Evolutionary conservation across 805 yeast genomes (phyloP).

Genomic region (Metschnikowia lochheadii): DNA sequence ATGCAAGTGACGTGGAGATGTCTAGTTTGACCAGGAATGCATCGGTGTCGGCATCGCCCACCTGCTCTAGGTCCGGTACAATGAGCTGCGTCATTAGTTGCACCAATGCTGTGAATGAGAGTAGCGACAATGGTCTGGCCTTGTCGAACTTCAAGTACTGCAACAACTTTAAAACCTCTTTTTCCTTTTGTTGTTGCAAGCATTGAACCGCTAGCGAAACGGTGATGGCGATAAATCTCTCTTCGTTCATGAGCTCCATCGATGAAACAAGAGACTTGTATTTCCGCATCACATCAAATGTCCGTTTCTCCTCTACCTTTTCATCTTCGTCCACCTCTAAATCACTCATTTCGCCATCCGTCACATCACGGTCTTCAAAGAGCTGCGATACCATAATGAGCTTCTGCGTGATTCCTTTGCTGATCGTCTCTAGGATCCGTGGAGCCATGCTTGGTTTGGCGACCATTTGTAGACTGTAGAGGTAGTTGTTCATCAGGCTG

Average conservation of each 20-base stretch:
- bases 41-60: not conserved
- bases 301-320: not conserved
- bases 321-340: not conserved
- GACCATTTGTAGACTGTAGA: slow-evolving; percentile 22
- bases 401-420: slow-evolving; percentile 16
- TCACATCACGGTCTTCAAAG: slow-evolving; percentile 28
- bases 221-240: slow-evolving; percentile 30
- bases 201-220: slow-evolving; percentile 25
- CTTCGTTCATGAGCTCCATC: slow-evolving; percentile 31
- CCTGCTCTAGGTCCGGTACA: slow-evolving; percentile 15
- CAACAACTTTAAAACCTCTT: slow-evolving; percentile 22
- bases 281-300: slow-evolving; percentile 5
- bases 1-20: slow-evolving; percentile 8
- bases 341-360: slow-evolving; percentile 24
- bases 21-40: slow-evolving; percentile 3
- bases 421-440: slow-evolving; percentile 16
- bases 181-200: slow-evolving; percentile 16
- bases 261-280: slow-evolving; percentile 26
- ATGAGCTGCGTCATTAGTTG: slow-evolving; percentile 21
- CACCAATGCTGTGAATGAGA: slow-evolving; percentile 32
- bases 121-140: slow-evolving; percentile 22
- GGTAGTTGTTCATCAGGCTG: slow-evolving; percentile 15
- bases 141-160: slow-evolving; percentile 20
- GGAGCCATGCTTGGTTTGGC: slow-evolving; percentile 21
- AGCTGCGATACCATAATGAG: slow-evolving; percentile 21